These are phyloP conservation scores for Tricholoma sp. DNA, from an alignment of 768 basidiomycete species.

Conservation along the genomic window DNA sequence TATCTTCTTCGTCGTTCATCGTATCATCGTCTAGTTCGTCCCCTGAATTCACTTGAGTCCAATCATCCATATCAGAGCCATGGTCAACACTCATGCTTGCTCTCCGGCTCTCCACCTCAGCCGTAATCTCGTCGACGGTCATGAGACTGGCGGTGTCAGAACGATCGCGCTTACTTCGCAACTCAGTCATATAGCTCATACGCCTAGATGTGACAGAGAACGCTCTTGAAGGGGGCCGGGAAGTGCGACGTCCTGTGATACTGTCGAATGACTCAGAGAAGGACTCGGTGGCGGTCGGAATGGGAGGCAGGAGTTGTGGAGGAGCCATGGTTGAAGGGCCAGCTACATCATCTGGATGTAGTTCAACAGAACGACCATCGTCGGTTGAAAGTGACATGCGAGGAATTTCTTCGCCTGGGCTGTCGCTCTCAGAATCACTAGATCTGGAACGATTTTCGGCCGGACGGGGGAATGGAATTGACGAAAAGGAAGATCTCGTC, in stretches of 20 bases:
- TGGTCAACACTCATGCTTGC: conserved; percentile 44
- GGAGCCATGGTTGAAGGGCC: conserved; percentile 20
- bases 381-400: conserved; percentile 72
- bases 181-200: conserved; percentile 76
- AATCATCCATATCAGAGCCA: conserved; percentile 55
- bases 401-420: conserved; percentile 47
- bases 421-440: conserved; percentile 14
- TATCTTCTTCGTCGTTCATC: conserved; percentile 42
- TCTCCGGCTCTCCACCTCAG: conserved; percentile 77
- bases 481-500: conserved; percentile 43
- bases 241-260: conserved; percentile 31
- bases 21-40: conserved; percentile 34
- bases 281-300: conserved; percentile 72
- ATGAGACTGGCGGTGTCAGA: conserved; percentile 88
- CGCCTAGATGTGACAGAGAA: conserved; percentile 54
- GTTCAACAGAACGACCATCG: conserved; percentile 60
- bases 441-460: conserved; percentile 31
- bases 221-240: conserved; percentile 37
- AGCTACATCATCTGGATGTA: conserved; percentile 41
- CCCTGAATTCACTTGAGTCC: conserved; percentile 64
- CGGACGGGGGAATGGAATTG: conserved; percentile 34
- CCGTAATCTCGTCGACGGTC: conserved; percentile 97
- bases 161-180: conserved; percentile 75
- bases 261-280: conserved; percentile 74
- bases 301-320: conserved; percentile 69